Base-by-base conservation (phyloP, 2,329 filamentous ascomycete genomes). In the Clonostachys rhizophaga region DNA sequence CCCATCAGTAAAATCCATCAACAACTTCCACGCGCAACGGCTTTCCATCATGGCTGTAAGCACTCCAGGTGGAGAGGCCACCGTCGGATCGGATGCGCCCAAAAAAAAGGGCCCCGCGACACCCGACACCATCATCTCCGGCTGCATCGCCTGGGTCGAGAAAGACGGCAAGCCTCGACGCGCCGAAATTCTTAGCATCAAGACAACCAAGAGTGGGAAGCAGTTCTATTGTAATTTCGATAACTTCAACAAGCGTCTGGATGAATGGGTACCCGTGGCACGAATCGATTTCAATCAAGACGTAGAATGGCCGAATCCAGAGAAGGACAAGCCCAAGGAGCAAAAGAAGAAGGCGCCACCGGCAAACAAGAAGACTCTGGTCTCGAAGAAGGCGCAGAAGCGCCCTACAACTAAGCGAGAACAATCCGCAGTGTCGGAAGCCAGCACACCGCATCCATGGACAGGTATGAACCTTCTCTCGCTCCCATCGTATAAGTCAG, bases 201-300 rank as follows among this genome's bases (percentile, higher is more conserved):
- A 89, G 61, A 89, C 91, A 50, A 87, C 89, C 18, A 95, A 95
- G 67, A 92, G 89, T 59, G 86, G 87, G 14, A 86, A 89, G 37
- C 87, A 89, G 47, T 96, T 92, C 62, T 96, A 96, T 67, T 95
- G 95, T 59, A 95, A 97, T 66, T 97, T 96, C 65, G 90, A 96
- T 62, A 95, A 95, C 60, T 97, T 96, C 80, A 97, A 97, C 71
- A 97, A 97, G 68, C 77, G 76, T 54, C 68, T 81, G 12, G 74
- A 80, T 71, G 94, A 99, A 74, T 99, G 94, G 94, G 85, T 99
- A 10, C 78, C 87, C 2, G 80, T 87, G 33, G 76, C 81, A 35
- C 82, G 94, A 35, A 89, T 99, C 55, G 90, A 97, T 64, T 85
- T 99, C 49, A 75, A 79, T 2, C 85, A 90, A 55, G 91, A 96